phyloP scores from a whole-genome alignment of 345 rosid species.

The Brassica cretica region DNA sequence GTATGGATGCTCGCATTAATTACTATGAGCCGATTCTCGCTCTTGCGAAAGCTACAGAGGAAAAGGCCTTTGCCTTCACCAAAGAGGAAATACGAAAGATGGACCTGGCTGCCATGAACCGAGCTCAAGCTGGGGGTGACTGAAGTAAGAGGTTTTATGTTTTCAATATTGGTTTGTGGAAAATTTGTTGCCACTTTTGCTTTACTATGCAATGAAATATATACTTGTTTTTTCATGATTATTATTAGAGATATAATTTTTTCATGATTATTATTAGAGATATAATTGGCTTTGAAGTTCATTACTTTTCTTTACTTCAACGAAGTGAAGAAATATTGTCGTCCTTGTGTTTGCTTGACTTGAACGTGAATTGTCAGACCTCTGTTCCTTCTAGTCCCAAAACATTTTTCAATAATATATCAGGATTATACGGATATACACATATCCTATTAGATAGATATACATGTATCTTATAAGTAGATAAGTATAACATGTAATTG shows the following conservation, averaged over 20 bases:
- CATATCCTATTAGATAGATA: not conserved
- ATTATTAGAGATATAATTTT: no score
- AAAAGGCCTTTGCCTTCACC: not conserved
- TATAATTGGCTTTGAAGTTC: no score
- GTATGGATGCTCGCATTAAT: slow-evolving; percentile 1
- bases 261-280: no score
- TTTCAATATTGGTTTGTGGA: no score
- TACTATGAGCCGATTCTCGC: not conserved
- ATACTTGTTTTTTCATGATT: no score
- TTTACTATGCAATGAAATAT: no score
- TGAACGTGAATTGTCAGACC: no score
- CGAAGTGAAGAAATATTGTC: no score
- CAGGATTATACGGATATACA: not conserved
- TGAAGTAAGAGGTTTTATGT: not conserved
- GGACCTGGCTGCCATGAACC: not conserved
- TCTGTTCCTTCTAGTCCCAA: no score
- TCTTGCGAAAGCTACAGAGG: not conserved
- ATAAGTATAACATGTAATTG: not conserved
- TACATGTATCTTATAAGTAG: not conserved
- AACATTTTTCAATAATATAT: not conserved
- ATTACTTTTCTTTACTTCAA: no score
- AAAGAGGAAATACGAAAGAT: not conserved
- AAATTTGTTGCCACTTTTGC: no score
- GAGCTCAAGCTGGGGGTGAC: not conserved
- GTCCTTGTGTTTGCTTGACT: no score